Conservation (phyloP, 2,329 filamentous ascomycete species). For the Aulographum hederae region DNA sequence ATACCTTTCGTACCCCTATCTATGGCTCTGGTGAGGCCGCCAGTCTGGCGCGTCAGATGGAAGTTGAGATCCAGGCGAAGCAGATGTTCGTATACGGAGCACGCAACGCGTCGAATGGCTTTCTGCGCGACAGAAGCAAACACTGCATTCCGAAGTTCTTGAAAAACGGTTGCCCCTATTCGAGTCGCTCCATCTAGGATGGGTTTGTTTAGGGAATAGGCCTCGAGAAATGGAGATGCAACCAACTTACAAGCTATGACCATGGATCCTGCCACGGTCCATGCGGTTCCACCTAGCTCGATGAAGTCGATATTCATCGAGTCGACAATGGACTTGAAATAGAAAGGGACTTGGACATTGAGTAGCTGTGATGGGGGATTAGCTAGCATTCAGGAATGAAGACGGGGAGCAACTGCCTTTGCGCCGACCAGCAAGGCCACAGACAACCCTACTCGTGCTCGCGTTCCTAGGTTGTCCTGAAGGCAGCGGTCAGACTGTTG, state of each 20-base stretch:
- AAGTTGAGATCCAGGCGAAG: slow-evolving; percentile 82
- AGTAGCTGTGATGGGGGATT: slow-evolving; percentile 34
- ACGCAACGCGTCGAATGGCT: slow-evolving; percentile 76
- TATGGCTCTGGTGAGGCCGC: slow-evolving; percentile 81
- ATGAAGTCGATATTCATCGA: slow-evolving; percentile 91
- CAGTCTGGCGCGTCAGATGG: slow-evolving; percentile 85
- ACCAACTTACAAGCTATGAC: too few species aligned
- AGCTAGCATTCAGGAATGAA: background rate
- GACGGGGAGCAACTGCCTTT: slow-evolving; percentile 39
- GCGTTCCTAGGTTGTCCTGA: slow-evolving; percentile 64
- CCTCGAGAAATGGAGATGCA: slow-evolving; percentile 30
- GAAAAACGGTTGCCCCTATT: slow-evolving; percentile 75
- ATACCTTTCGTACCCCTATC: slow-evolving; percentile 97
- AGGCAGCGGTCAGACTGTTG: too few species aligned
- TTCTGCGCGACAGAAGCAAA: slow-evolving; percentile 97
- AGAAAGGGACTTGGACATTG: slow-evolving; percentile 96
- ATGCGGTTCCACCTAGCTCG: slow-evolving; percentile 72
- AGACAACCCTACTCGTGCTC: slow-evolving; percentile 71
- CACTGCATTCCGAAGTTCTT: slow-evolving; percentile 86
- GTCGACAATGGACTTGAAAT: slow-evolving; percentile 96
- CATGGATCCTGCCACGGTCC: slow-evolving; percentile 77
- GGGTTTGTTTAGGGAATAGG: slow-evolving; percentile 14
- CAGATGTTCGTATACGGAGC: slow-evolving; percentile 83
- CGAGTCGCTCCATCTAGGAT: slow-evolving; percentile 76
- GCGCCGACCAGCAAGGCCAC: slow-evolving; percentile 69